Percentiles rank a stretch among this genome's conserved stretches.
phyloP scores from a whole-genome alignment of 768 basidiomycete species.

The Lyophyllum semitale region DNA sequence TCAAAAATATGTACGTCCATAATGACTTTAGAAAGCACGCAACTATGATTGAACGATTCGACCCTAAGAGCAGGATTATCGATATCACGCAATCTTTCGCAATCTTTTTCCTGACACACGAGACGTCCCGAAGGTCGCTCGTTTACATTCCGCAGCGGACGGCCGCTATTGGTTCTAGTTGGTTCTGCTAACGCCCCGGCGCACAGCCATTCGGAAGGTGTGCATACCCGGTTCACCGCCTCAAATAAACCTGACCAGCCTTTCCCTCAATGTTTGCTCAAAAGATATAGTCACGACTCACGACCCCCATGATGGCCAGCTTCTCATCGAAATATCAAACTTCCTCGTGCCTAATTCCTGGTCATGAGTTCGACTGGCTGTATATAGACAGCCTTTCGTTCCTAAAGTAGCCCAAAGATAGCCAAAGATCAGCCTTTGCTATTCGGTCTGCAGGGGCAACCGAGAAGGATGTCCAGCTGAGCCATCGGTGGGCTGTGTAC shows the following conservation, averaged over 20 bases:
- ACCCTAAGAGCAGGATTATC: background rate
- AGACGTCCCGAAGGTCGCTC: background rate
- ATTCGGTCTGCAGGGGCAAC: background rate
- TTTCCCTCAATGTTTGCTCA: too few species aligned
- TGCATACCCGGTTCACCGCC: background rate
- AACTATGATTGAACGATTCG: background rate
- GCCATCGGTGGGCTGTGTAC: background rate
- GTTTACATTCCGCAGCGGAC: background rate
- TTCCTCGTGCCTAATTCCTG: background rate
- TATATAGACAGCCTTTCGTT: background rate
- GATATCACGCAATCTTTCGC: background rate
- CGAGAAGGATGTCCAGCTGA: background rate
- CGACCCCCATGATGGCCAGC: background rate
- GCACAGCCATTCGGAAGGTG: background rate
- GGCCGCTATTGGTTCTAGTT: background rate
- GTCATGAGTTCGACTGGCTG: background rate
- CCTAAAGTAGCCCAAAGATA: background rate
- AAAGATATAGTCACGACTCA: background rate
- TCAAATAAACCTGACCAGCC: background rate
- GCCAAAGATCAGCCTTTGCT: background rate
- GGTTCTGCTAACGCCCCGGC: background rate
- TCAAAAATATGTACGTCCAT: slow-evolving; percentile 68
- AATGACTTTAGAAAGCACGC: background rate
- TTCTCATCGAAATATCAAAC: background rate
- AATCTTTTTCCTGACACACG: background rate